Conservation (phyloP, 176 grass and related monocot genomes). For the Lolium multiflorum region DNA sequence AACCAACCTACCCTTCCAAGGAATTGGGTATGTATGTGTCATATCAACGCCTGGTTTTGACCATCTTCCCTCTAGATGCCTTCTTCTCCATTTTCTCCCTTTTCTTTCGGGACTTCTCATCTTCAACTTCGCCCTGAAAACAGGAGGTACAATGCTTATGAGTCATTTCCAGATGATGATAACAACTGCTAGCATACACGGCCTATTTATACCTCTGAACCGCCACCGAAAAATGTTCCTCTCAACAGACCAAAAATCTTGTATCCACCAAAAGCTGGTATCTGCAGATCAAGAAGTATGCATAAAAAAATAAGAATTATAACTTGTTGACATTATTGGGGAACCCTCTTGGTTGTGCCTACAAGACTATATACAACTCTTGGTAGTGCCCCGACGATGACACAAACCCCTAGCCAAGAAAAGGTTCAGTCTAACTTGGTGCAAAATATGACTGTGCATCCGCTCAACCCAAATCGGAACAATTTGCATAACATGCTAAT, state of each 20-base stretch:
- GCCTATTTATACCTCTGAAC: slow-evolving; percentile 70
- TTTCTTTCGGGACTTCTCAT: slow-evolving; percentile 93
- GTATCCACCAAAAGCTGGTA: slow-evolving; percentile 88
- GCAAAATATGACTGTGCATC: background rate
- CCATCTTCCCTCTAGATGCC: slow-evolving; percentile 85
- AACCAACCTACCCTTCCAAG: slow-evolving; percentile 50
- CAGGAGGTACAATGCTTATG: slow-evolving; percentile 6
- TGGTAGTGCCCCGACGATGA: too few relatives aligned
- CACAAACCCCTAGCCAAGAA: too few relatives aligned
- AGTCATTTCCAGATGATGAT: slow-evolving; percentile 7
- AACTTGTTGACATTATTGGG: background rate
- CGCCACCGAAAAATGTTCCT: slow-evolving; percentile 74
- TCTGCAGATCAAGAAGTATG: slow-evolving; percentile 55
- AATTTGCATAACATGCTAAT: background rate
- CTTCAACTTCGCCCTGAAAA: slow-evolving; percentile 73
- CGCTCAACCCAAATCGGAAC: background rate
- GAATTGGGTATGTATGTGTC: slow-evolving; percentile 5
- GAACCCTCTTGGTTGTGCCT: background rate
- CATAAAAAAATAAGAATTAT: slow-evolving; percentile 26
- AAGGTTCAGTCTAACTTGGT: background rate
- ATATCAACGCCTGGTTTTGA: slow-evolving; percentile 80
- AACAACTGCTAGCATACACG: background rate
- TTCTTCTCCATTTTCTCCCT: slow-evolving; percentile 98
- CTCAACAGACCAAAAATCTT: slow-evolving; percentile 76
- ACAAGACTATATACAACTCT: background rate